Base-by-base conservation (phyloP, 768 basidiomycete species). In the Lyophyllum atratum region DNA sequence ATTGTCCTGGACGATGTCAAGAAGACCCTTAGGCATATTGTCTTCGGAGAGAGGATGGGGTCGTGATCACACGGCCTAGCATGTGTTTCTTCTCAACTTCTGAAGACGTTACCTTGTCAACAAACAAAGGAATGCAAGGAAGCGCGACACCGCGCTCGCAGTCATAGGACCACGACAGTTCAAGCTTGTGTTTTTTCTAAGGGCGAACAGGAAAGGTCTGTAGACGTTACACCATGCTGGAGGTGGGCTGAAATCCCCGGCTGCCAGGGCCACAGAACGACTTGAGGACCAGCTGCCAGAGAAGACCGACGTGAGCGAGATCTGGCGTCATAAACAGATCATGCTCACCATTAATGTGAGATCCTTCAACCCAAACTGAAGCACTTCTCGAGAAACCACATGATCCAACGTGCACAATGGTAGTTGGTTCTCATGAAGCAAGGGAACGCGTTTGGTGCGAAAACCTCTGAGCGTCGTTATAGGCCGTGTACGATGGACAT, bases 41-140 rank as follows among this genome's bases (percentile, higher is more conserved):
- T 21, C 8, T 25, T 50, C 33, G 19, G 19, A 49, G 2, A 19
- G 9, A 11, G 48, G 31, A n/a, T n/a, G 33, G 21, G 25, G 34
- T 22, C 24, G 39, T 25, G 37, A 42, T 39, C 50, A 52, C 39
- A 25, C 1, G 50, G 37, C 14, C 37, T 15, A 10, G 22, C 50
- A 52, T 40, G 50, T 52, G 50, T 52, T 52, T 52, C 26, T 45
- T 49, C 24, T 25, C 42, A 24, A 29, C 33, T 46, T 42, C 40
- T 17, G 17, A 5, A 9, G 46, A 2, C 7, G 46, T 47, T 15
- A 29, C 46, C 46, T 47, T 47, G 26, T 47, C 46, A 28, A 47
- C 26, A 28, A 17, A 47, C 25, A 28, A 47, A 17, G 15, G 10
- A 47, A 6, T 31, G 14, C 46, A 4, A 15, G 10, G 26, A 11